Percentiles rank a stretch among this genome's conserved stretches.
phyloP scores from a whole-genome alignment of 2,329 filamentous ascomycete genomes.

The Dactylellina parvicollis region DNA sequence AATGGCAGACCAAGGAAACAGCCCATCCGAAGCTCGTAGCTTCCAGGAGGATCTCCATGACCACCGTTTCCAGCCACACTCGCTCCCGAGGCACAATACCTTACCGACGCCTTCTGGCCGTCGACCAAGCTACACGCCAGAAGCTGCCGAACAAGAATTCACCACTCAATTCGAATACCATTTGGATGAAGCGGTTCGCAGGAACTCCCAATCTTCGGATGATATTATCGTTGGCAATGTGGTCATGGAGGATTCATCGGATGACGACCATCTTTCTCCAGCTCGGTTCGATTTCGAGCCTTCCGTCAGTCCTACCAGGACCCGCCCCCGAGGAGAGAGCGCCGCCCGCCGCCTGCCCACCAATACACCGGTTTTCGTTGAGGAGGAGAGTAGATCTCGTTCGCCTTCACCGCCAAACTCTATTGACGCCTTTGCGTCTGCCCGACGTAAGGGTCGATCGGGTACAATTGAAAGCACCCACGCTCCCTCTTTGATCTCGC shows the following conservation, averaged over 20 bases:
- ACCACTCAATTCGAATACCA: constrained; percentile 49
- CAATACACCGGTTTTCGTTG: constrained; percentile 61
- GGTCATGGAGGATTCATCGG: constrained; percentile 53
- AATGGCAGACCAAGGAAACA: constrained; percentile 36
- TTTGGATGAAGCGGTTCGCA: constrained; percentile 38
- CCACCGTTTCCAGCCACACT: constrained; percentile 58
- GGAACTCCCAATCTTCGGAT: constrained; percentile 48
- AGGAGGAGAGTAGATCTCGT: constrained; percentile 63
- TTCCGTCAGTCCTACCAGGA: constrained; percentile 89
- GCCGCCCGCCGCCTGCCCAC: constrained; percentile 66
- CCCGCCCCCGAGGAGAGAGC: constrained; percentile 75
- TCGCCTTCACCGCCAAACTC: constrained; percentile 92
- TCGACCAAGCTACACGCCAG: constrained; percentile 45
- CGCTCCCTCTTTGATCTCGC: constrained; percentile 64
- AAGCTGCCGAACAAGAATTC: constrained; percentile 50
- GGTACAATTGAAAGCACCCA: constrained; percentile 69
- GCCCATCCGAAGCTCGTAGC: constrained; percentile 16
- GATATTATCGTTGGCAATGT: constrained; percentile 52
- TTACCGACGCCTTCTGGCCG: constrained; percentile 12
- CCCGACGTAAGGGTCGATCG: constrained; percentile 78
- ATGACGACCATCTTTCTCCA: constrained; percentile 59
- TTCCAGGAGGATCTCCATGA: constrained; percentile 56
- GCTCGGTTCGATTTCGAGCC: constrained; percentile 73
- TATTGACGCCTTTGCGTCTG: constrained; percentile 86
- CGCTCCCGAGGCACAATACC: constrained; percentile 57